Percentiles rank a stretch among this genome's conserved stretches.
Evolutionary conservation across 208 protist species (phyloP).

Genomic region (Strigomonas culicis): DNA sequence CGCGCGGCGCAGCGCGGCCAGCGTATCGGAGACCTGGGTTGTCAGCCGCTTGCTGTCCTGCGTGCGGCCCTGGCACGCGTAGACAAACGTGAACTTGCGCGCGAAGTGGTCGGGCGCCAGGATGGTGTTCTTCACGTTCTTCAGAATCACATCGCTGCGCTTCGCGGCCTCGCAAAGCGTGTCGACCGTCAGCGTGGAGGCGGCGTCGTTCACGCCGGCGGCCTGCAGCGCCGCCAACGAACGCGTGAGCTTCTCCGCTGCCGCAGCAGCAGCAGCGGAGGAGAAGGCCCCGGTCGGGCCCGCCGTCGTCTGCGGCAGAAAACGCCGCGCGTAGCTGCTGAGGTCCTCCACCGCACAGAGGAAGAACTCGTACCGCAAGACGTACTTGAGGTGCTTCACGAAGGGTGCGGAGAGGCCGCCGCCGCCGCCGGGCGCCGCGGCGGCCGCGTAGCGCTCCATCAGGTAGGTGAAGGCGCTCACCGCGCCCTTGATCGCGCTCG

Average conservation of each 20-base stretch:
- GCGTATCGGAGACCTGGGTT: slow-evolving; percentile 28
- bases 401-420: not conserved
- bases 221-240: slow-evolving; percentile 18
- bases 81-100: slow-evolving; percentile 47
- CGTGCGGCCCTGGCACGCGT: slow-evolving; percentile 22
- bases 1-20: slow-evolving; percentile 16
- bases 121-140: slow-evolving; percentile 26
- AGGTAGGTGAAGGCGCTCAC: slow-evolving; percentile 55
- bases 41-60: slow-evolving; percentile 27
- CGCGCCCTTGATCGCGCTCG: slow-evolving; percentile 49
- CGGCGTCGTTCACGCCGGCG: slow-evolving; percentile 25
- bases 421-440: not conserved
- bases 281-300: not conserved
- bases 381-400: slow-evolving; percentile 67
- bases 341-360: slow-evolving; percentile 60
- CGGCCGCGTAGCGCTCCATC: slow-evolving; percentile 33
- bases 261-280: not conserved
- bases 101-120: slow-evolving; percentile 25
- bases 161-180: slow-evolving; percentile 21
- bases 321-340: slow-evolving; percentile 25
- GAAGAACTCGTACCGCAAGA: slow-evolving; percentile 70
- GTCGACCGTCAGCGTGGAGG: slow-evolving; percentile 15
- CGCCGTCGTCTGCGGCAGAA: slow-evolving; percentile 14
- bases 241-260: slow-evolving; percentile 9
- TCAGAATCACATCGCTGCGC: slow-evolving; percentile 25